These are phyloP conservation scores for Parascedosporium putredinis DNA, from an alignment of 2,329 filamentous ascomycete species.

Conservation along the genomic window DNA sequence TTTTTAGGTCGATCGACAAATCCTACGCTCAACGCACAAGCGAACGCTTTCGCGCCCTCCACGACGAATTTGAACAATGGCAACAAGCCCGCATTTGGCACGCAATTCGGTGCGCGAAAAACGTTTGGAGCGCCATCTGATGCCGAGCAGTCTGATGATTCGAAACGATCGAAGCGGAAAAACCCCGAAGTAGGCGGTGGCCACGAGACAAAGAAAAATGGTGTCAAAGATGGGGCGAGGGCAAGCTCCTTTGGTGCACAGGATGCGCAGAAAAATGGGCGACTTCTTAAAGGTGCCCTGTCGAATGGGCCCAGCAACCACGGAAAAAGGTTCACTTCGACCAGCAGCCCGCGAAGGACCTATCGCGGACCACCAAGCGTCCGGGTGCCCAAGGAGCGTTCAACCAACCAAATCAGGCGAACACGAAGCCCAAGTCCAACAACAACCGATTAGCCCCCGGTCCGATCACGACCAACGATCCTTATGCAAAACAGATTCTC, in stretches of 20 bases:
- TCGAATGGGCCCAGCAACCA: not conserved
- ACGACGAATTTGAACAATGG: constrained; percentile 1
- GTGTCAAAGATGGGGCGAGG: not conserved
- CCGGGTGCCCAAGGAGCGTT: not conserved
- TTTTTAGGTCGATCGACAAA: constrained; percentile 7
- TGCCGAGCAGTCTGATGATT: constrained; percentile 4
- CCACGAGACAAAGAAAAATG: not conserved
- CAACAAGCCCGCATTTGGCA: constrained; percentile 1
- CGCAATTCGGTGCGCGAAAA: not conserved
- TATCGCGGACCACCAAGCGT: not conserved
- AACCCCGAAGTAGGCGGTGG: not conserved
- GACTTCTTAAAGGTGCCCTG: not conserved
- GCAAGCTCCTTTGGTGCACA: not conserved
- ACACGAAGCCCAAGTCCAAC: not conserved
- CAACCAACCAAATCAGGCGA: not conserved
- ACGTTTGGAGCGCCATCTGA: constrained; percentile 3
- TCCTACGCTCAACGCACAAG: not conserved
- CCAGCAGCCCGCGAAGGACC: not conserved
- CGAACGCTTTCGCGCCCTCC: not conserved
- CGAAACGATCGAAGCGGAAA: constrained; percentile 3
- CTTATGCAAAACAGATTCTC: constrained; percentile 39
- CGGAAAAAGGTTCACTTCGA: constrained; percentile 3
- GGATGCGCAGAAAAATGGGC: not conserved
- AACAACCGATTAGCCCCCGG: not conserved
- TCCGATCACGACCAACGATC: constrained; percentile 19